Conservation (phyloP, 352 stramenopile genomes). For the Phytopythium montanum region DNA sequence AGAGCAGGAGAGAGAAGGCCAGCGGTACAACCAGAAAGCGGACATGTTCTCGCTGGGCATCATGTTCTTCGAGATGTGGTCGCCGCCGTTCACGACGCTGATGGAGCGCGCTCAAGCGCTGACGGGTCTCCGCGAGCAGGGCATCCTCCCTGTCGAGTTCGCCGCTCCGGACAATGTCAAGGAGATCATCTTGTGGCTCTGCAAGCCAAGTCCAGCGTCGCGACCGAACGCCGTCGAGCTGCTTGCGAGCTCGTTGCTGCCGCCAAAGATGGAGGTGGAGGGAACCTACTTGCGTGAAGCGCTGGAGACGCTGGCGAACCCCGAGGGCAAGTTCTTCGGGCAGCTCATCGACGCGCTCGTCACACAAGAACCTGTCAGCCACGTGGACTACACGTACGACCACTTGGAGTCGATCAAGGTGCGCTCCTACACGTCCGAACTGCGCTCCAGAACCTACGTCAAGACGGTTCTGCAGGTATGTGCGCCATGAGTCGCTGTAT, state of each 20-base stretch:
- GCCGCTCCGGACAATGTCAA: conserved; percentile 78
- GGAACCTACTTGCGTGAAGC: conserved; percentile 79
- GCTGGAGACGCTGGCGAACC: conserved; percentile 84
- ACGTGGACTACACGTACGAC: conserved; percentile 88
- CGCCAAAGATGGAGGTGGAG: conserved; percentile 83
- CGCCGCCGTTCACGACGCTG: conserved; percentile 86
- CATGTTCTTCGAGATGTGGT: conserved; percentile 96
- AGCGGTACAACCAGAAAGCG: conserved; percentile 88
- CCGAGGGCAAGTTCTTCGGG: conserved; percentile 86
- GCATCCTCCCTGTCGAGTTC: conserved; percentile 51
- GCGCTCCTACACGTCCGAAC: conserved; percentile 55
- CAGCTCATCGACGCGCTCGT: conserved; percentile 82
- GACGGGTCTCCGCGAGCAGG: conserved; percentile 66
- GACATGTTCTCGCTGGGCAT: conserved; percentile 96
- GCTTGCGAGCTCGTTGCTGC: conserved; percentile 59
- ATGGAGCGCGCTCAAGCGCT: conserved; percentile 88
- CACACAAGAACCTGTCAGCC: conserved; percentile 64
- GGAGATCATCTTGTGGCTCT: conserved; percentile 87
- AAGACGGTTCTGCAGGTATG: conserved; percentile 59
- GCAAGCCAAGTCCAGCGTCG: conserved; percentile 65
- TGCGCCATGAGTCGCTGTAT: background rate
- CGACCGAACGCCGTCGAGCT: conserved; percentile 74
- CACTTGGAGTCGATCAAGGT: conserved; percentile 80
- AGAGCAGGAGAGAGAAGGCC: conserved; percentile 89
- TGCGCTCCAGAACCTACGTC: conserved; percentile 65